A percentile compares a stretch with the other conserved stretches of the same genome.
phyloP scores from a whole-genome alignment of 108 stramenopile genomes.

The Cyclotella baltica region DNA sequence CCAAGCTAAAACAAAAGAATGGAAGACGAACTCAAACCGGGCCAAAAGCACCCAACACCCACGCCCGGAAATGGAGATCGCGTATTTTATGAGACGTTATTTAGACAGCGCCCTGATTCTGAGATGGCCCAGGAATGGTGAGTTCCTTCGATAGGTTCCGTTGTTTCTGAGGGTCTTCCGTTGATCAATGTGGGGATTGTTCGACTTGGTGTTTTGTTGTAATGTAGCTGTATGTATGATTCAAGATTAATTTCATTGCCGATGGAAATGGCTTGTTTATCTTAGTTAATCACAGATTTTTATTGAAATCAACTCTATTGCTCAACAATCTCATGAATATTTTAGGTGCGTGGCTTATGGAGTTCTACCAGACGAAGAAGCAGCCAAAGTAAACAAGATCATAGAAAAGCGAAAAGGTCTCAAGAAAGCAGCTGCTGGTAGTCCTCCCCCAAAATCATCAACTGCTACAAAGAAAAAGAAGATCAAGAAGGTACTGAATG shows the following conservation, averaged over 20 bases:
- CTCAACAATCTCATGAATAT: not conserved
- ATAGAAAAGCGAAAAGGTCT: slow-evolving; percentile 70
- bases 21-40: slow-evolving; percentile 63
- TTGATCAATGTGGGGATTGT: not conserved
- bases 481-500: slow-evolving; percentile 63
- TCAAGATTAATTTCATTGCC: too few species aligned
- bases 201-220: too few species aligned
- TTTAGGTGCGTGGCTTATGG: slow-evolving; percentile 78
- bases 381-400: slow-evolving; percentile 58
- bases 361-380: slow-evolving; percentile 72
- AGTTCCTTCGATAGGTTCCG: slow-evolving; percentile 11
- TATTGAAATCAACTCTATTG: too few species aligned
- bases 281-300: too few species aligned
- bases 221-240: too few species aligned
- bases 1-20: not conserved
- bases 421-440: slow-evolving; percentile 32
- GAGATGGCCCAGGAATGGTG: slow-evolving; percentile 92
- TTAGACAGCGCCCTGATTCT: slow-evolving; percentile 77
- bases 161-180: not conserved
- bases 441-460: slow-evolving; percentile 13
- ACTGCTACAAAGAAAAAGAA: slow-evolving; percentile 62
- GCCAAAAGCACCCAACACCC: slow-evolving; percentile 88
- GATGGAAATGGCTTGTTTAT: too few species aligned
- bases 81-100: slow-evolving; percentile 84
- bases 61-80: slow-evolving; percentile 85